Base-by-base conservation (phyloP, 2,329 filamentous ascomycete species). In the Herpotrichia juniperi region DNA sequence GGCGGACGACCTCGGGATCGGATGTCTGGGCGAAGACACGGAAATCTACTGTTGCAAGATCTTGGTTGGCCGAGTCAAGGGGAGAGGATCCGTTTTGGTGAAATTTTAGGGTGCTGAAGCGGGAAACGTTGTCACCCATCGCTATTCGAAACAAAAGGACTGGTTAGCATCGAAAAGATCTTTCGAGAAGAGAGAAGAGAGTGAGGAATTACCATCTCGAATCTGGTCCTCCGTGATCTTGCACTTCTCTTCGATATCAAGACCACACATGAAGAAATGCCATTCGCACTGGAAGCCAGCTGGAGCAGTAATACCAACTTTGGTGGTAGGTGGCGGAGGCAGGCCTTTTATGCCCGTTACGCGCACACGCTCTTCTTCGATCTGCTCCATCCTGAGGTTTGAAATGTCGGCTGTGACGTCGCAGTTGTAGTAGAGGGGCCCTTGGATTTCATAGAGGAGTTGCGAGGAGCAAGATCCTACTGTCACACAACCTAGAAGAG, bases 351-450 rank as follows among this genome's bases (percentile, higher is more conserved):
- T 44, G 11, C 47, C 47, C 31, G 51, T 53, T 2, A 53, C 58
- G 10, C 54, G 57, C 2, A 66, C 81, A 4, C 78, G 71, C 55
- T 84, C 78, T 30, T 71, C 67, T 1, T 74, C 76, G 2, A 80
- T 51, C 47, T 85, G 78, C 42, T 81, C 78, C 52, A 86, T 80
- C 57, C 73, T 75, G 37, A 83, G 69, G n/a, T 75, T 71, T 25
- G 74, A 67, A 10, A 84, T 69, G 17, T 80, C 59, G 0, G 81
- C 81, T 0, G 78, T 81, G 21, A 83, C 81, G 56, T 84, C 82
- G 2, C 77, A 80, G 66, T 84, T 83, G 73, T 78, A 82, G 64
- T 85, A 54, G 57, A 74, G 50, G 3, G 42, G 56, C 2, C 56
- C 56, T 12, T 78, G 76, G 16, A 78, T 68, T 48, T 78, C 75